phyloP scores from a whole-genome alignment of 805 yeast genomes.

The Candida yuanshanica region DNA sequence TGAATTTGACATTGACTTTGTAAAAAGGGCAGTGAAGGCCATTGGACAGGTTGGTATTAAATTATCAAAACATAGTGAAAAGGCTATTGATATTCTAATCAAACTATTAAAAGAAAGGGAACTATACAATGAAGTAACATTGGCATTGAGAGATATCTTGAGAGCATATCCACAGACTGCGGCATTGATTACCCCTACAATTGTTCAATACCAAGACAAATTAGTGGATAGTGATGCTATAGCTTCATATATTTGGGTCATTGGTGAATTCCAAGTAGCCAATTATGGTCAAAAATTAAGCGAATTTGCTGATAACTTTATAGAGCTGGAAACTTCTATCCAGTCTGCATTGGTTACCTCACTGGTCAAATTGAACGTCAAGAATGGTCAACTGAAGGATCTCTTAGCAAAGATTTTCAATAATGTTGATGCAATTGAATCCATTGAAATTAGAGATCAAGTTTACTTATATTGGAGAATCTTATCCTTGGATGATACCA shows the following conservation, averaged over 20 bases:
- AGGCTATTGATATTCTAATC: constrained; percentile 55
- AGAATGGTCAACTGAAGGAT: constrained; percentile 34
- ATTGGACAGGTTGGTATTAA: constrained; percentile 71
- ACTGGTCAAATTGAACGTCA: constrained; percentile 49
- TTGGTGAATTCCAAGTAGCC: constrained; percentile 67
- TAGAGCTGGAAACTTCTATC: constrained; percentile 52
- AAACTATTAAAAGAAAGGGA: constrained; percentile 58
- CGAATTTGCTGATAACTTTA: constrained; percentile 44
- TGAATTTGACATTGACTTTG: constrained; percentile 82
- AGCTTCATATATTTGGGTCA: constrained; percentile 56
- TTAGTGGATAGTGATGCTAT: constrained; percentile 45
- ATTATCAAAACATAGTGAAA: constrained; percentile 42
- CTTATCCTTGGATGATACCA: constrained; percentile 40
- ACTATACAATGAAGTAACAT: constrained; percentile 56
- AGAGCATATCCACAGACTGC: constrained; percentile 56
- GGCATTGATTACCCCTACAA: constrained; percentile 48
- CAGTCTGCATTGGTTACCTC: constrained; percentile 58
- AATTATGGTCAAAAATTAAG: constrained; percentile 42
- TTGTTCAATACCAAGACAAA: constrained; percentile 42
- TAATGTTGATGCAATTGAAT: constrained; percentile 61
- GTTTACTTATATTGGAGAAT: constrained; percentile 80
- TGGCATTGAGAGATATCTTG: constrained; percentile 58
- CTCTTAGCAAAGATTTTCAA: constrained; percentile 56
- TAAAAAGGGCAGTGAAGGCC: constrained; percentile 56
- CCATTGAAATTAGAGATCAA: constrained; percentile 74